A percentile compares a stretch with the other conserved stretches of the same genome.
Evolutionary conservation across 78 protist genomes (phyloP).

Genomic region (Capsaspora owczarzaki): DNA sequence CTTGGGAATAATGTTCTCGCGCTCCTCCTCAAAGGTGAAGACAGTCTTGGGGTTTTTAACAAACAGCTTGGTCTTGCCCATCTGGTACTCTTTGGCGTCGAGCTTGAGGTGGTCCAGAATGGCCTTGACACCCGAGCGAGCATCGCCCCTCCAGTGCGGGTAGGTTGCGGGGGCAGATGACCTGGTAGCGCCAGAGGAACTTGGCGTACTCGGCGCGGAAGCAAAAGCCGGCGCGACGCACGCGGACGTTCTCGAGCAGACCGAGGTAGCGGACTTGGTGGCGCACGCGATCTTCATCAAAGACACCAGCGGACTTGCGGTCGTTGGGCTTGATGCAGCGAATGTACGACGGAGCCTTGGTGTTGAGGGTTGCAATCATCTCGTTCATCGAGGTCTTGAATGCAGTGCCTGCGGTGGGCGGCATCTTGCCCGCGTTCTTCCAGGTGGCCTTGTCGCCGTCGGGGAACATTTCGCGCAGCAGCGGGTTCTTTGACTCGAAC

Average conservation of each 20-base stretch:
- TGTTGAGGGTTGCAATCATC: constrained; percentile 39
- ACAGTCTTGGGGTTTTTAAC: not conserved
- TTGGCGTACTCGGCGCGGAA: constrained; percentile 60
- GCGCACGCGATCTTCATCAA: constrained; percentile 32
- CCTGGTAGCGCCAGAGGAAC: constrained; percentile 27
- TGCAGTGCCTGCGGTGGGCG: constrained; percentile 49
- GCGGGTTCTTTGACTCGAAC: not conserved
- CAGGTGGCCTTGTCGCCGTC: not conserved
- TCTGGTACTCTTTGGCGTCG: not conserved
- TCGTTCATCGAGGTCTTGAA: constrained; percentile 55
- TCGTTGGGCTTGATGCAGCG: constrained; percentile 73
- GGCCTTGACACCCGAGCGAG: not conserved
- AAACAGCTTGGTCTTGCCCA: constrained; percentile 19
- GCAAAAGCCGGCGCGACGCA: constrained; percentile 90
- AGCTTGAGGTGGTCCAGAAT: not conserved
- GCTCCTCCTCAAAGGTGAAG: constrained; percentile 44
- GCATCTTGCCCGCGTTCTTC: not conserved
- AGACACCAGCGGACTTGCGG: constrained; percentile 33
- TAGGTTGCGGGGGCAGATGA: not conserved
- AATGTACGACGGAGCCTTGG: constrained; percentile 64
- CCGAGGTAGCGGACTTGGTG: constrained; percentile 52
- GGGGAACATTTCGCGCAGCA: not conserved
- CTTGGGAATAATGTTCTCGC: not conserved
- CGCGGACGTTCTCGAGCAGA: constrained; percentile 79
- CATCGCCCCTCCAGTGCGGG: not conserved